A percentile compares a stretch with the other conserved stretches of the same genome.
Conservation (phyloP, 2,329 filamentous ascomycete species). For the Byssothecium circinans region DNA sequence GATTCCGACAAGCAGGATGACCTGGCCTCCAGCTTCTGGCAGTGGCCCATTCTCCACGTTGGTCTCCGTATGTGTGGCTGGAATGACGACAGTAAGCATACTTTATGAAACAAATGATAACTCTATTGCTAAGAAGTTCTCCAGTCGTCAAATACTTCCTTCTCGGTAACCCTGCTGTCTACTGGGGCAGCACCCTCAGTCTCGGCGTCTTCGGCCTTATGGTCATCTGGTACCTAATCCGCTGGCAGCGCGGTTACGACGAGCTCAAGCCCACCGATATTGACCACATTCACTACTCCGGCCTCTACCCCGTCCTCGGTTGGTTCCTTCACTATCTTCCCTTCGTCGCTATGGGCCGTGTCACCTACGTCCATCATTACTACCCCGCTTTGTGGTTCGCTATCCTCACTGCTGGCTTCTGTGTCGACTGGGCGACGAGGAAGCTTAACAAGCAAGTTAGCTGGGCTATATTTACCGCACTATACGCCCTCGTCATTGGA, state of each 20-base stretch:
- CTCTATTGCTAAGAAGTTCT: constrained; percentile 15
- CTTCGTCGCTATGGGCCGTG: constrained; percentile 96
- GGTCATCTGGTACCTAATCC: constrained; percentile 80
- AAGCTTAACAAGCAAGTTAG: constrained; percentile 66
- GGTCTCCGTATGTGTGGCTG: constrained; percentile 98
- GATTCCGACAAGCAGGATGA: constrained; percentile 99
- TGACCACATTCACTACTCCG: constrained; percentile 92
- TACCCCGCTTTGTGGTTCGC: constrained; percentile 98
- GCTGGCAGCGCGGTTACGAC: constrained; percentile 92
- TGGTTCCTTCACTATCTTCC: constrained; percentile 97
- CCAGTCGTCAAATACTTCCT: constrained; percentile 91
- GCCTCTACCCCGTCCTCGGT: constrained; percentile 85
- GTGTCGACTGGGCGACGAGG: constrained; percentile 78
- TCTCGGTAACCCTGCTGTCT: constrained; percentile 92
- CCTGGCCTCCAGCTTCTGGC: constrained; percentile 94
- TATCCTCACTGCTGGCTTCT: constrained; percentile 85
- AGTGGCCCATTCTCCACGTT: constrained; percentile 95
- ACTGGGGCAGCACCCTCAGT: constrained; percentile 87
- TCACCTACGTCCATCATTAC: constrained; percentile 99
- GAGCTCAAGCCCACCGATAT: constrained; percentile 80
- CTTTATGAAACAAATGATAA: background rate
- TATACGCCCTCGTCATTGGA: constrained; percentile 75
- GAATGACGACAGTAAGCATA: constrained; percentile 73
- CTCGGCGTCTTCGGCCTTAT: constrained; percentile 73
- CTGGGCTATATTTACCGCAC: constrained; percentile 67